Percentiles rank a stretch among this genome's conserved stretches.
Conservation (phyloP, 1,284 basidiomycete species). For the Ceraceosorus guamensis region DNA sequence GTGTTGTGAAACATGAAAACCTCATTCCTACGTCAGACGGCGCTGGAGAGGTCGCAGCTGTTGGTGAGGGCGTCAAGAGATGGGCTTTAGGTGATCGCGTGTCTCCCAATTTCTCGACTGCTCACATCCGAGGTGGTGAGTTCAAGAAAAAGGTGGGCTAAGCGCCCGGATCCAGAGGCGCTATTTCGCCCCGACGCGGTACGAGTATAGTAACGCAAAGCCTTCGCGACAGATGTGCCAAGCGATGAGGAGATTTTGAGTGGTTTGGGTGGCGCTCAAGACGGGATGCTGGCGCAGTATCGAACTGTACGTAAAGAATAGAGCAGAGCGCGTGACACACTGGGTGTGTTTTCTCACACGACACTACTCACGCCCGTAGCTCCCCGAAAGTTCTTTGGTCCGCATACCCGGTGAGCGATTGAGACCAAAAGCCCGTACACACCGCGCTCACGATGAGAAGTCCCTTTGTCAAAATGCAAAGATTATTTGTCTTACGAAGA, state of each 20-base stretch:
- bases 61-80: conserved; percentile 55
- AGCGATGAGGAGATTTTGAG: conserved; percentile 46
- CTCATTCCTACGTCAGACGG: conserved; percentile 59
- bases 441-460: too few species aligned
- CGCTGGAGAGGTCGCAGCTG: conserved; percentile 58
- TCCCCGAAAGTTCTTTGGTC: conserved; percentile 49
- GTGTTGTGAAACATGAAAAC: conserved; percentile 21
- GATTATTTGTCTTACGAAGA: conserved; percentile 55
- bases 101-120: conserved; percentile 41
- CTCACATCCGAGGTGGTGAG: conserved; percentile 48
- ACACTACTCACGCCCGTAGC: background rate
- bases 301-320: conserved; percentile 28
- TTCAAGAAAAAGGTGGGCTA: conserved; percentile 35
- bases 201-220: too few species aligned
- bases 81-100: conserved; percentile 59
- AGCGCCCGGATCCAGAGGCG: too few species aligned
- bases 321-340: too few species aligned
- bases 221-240: too few species aligned
- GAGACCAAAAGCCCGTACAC: too few species aligned
- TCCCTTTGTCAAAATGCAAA: too few species aligned
- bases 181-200: too few species aligned
- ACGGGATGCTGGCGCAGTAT: conserved; percentile 59
- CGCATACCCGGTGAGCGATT: conserved; percentile 46
- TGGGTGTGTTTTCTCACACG: too few species aligned
- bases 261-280: conserved; percentile 54